Evolutionary conservation across 2,329 filamentous ascomycete genomes (phyloP), one percentile per base, ranked within the genome.

Genomic region (Epichloe bromicola): DNA sequence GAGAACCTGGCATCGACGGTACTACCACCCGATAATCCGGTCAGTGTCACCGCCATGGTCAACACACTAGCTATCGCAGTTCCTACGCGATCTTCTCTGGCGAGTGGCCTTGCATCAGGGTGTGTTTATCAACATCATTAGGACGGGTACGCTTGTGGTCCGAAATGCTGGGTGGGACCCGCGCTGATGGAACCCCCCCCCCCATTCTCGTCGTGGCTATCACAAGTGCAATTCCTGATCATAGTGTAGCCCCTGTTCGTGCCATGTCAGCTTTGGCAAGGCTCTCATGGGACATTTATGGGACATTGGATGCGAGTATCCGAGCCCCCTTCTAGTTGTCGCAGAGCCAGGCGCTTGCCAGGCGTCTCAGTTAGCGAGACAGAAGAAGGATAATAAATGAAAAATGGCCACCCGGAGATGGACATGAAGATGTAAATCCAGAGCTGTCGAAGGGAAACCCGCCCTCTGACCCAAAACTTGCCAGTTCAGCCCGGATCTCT

Each of bases 321-420:
- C 49, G 52, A 47, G 36, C 46, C 36, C 20, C 49, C 40, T 36
- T 30, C n/a, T 14, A 15, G 19, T 36, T 39, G 26, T 20, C 38
- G 20, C 41, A 47, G 23, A 48, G 40, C 30, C 39, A 43, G 45
- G 49, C 42, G 37, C 48, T 36, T 39, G 23, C 38, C 40, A 42
- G 48, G 36, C 52, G 52, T 54, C 52, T 51, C 52, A 54, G 42
- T 54, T 54, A 48, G 52, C 52, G 52, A 54, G 49, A 40, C 34
- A 37, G 23, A 40, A 17, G 40, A 36, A 49, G 37, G 37, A 44
- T 20, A 46, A 40, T 33, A 40, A 47, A 50, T 45, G 40, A 34
- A 8, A 33, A n/a, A 36, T 30, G 19, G 47, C 10, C 14, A 34
- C 19, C 14, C 12, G 17, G 15, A 30, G 30, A 30, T 26, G 10